These are phyloP conservation scores for Lithospermum erythrorhizon DNA, from an alignment of 257 asterid species.

Conservation along the genomic window DNA sequence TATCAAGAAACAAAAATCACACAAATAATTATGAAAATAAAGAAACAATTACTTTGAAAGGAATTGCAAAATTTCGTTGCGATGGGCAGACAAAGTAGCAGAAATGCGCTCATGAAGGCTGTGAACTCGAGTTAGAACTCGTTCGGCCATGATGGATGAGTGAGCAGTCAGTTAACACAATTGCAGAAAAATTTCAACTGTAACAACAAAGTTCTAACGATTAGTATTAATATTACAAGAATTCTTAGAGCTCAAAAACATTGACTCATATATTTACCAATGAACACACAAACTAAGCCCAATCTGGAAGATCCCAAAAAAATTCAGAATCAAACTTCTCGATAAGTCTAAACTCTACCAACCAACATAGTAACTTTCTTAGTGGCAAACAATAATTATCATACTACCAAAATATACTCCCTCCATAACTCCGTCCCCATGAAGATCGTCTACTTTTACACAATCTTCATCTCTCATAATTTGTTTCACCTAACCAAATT, in stretches of 20 bases:
- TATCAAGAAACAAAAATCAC: neutral
- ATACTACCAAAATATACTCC: no score
- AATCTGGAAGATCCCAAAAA: no score
- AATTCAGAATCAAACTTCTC: no score
- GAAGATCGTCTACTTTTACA: no score
- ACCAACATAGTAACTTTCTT: no score
- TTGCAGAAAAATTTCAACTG: constrained; percentile 25
- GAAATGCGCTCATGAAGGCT: constrained; percentile 90
- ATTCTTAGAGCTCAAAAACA: no score
- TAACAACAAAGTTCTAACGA: constrained; percentile 3
- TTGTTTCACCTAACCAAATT: no score
- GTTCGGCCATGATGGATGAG: constrained; percentile 60
- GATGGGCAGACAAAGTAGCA: constrained; percentile 74
- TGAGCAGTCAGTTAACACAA: constrained; percentile 8
- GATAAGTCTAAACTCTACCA: no score
- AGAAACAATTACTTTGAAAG: constrained; percentile 36
- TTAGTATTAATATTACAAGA: neutral
- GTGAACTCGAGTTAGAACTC: constrained; percentile 78
- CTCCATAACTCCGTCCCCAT: no score
- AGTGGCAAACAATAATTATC: no score
- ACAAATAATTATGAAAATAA: neutral
- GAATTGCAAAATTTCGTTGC: constrained; percentile 57
- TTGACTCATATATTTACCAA: no score
- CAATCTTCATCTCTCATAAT: no score
- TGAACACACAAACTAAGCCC: neutral